Evolutionary conservation across 768 basidiomycete genomes (phyloP).

Genomic region (Naganishia vaughanmartiniae): DNA sequence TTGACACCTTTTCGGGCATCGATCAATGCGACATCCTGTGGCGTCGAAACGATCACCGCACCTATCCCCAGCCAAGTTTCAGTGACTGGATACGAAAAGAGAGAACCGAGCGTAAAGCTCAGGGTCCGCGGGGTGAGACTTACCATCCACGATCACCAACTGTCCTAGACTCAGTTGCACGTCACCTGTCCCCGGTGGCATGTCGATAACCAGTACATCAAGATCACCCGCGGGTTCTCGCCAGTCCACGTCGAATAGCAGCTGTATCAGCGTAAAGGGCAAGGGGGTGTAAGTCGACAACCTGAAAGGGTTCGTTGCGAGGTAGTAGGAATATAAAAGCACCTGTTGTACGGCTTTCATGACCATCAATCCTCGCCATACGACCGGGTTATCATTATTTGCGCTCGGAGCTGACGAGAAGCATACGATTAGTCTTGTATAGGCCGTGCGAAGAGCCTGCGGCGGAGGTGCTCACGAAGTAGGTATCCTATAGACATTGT

Average conservation of each 20-base stretch:
- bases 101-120: too few relatives aligned
- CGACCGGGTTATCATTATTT: constrained; percentile 70
- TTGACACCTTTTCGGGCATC: constrained; percentile 89
- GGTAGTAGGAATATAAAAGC: background rate
- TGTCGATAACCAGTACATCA: constrained; percentile 86
- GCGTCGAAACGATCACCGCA: constrained; percentile 89
- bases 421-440: too few relatives aligned
- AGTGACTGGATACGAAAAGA: background rate
- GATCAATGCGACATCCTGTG: constrained; percentile 86
- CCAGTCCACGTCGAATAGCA: constrained; percentile 97
- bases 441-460: too few relatives aligned
- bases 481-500: constrained; percentile 99
- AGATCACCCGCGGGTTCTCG: constrained; percentile 55
- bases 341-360: constrained; percentile 92
- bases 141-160: constrained; percentile 77
- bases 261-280: constrained; percentile 34
- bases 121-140: too few relatives aligned
- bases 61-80: constrained; percentile 58
- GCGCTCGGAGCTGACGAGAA: constrained; percentile 55
- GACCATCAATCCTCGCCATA: constrained; percentile 97
- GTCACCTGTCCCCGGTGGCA: constrained; percentile 97
- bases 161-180: constrained; percentile 89
- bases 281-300: background rate
- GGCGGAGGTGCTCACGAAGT: constrained; percentile 54
- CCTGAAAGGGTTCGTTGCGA: background rate